Conservation (phyloP, 2,329 filamentous ascomycete species). For the Epichloe festucae region DNA sequence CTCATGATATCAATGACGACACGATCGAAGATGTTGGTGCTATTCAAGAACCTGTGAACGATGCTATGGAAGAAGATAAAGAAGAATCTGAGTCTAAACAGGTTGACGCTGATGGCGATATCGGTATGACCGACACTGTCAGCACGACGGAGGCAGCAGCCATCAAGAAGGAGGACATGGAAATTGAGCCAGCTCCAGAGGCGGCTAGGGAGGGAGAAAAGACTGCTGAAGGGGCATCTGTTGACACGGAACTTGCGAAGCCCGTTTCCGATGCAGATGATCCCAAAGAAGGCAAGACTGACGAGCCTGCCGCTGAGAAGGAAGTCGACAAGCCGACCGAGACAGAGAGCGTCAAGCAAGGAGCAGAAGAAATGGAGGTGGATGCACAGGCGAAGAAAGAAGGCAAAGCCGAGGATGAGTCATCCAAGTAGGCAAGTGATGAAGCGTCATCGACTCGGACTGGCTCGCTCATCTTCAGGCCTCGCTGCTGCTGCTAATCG, state of each 20-base stretch:
- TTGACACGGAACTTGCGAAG: conserved; percentile 8
- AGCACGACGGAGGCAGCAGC: conserved; percentile 17
- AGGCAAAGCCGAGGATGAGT: conserved; percentile 11
- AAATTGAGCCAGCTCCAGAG: conserved; percentile 19
- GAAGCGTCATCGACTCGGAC: neutral
- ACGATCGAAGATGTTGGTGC: conserved; percentile 31
- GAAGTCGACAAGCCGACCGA: conserved; percentile 13
- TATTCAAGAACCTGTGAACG: conserved; percentile 15
- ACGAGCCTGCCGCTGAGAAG: conserved; percentile 9
- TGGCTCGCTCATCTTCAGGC: neutral
- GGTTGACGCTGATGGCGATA: conserved; percentile 35
- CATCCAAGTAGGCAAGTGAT: conserved; percentile 12
- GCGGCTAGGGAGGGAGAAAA: conserved; percentile 21
- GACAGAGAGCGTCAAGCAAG: conserved; percentile 8
- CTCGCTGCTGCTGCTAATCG: neutral
- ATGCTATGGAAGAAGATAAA: conserved; percentile 9
- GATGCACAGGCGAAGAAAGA: conserved; percentile 18
- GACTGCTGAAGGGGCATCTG: conserved; percentile 12
- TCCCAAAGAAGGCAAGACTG: conserved; percentile 10
- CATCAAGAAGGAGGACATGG: conserved; percentile 28
- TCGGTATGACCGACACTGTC: conserved; percentile 34
- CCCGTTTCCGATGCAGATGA: neutral
- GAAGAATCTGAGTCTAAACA: conserved; percentile 13
- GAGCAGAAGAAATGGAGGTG: conserved; percentile 21
- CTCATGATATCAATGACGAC: conserved; percentile 25